These are phyloP conservation scores for Periconia sp. DNA, from an alignment of 2,329 filamentous ascomycete genomes.

Conservation along the genomic window DNA sequence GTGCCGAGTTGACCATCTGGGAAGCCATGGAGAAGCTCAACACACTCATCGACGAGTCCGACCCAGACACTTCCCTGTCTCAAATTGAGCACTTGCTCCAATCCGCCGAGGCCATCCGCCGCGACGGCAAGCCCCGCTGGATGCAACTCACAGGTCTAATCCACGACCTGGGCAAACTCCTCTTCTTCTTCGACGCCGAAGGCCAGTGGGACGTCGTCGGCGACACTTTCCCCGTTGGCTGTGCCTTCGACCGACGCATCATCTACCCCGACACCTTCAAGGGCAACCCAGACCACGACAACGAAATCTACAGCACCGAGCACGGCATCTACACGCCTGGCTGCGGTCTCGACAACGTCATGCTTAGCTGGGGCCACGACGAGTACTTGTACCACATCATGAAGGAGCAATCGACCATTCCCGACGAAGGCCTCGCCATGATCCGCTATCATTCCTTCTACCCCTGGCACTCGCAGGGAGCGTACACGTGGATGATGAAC, in stretches of 20 bases:
- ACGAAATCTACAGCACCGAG: conserved; percentile 76
- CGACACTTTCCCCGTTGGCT: conserved; percentile 81
- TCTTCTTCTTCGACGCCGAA: conserved; percentile 80
- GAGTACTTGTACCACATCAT: conserved; percentile 88
- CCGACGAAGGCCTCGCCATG: conserved; percentile 85
- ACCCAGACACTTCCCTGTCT: conserved; percentile 84
- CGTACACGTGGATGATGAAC: conserved; percentile 83
- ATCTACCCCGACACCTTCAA: conserved; percentile 81
- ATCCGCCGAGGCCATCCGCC: conserved; percentile 85
- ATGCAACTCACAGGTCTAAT: conserved; percentile 80
- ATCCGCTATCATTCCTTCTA: conserved; percentile 94
- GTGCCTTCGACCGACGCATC: conserved; percentile 75
- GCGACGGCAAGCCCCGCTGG: conserved; percentile 82
- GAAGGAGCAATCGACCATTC: conserved; percentile 80
- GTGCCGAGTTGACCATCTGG: conserved; percentile 85
- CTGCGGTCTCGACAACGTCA: conserved; percentile 84
- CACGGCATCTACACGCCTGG: conserved; percentile 80
- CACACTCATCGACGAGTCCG: conserved; percentile 87
- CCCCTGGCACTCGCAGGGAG: conserved; percentile 84
- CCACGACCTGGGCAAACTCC: conserved; percentile 80
- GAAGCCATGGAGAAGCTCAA: conserved; percentile 92
- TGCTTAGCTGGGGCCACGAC: conserved; percentile 90
- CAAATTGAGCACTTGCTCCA: conserved; percentile 92
- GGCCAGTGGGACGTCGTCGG: conserved; percentile 95
- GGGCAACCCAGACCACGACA: conserved; percentile 73